These are phyloP conservation scores for Myxozyma neotropica DNA, from an alignment of 805 yeast species.

Conservation along the genomic window DNA sequence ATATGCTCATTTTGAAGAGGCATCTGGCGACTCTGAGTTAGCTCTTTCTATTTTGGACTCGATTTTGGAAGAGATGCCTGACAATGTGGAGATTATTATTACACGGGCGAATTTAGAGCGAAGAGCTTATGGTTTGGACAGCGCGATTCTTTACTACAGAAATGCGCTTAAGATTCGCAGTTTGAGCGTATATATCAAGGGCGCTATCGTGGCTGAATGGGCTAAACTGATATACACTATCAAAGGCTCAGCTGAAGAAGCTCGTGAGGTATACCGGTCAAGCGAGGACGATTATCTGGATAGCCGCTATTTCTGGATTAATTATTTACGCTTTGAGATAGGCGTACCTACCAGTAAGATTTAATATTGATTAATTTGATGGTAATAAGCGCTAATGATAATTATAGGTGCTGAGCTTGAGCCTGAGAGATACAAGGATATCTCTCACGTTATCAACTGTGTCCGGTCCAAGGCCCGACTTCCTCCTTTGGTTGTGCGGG, in stretches of 20 bases:
- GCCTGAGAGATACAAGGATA: constrained; percentile 12
- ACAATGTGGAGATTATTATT: constrained; percentile 38
- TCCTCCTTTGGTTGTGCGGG: constrained; percentile 37
- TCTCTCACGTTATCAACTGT: constrained; percentile 23
- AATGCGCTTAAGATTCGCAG: constrained; percentile 18
- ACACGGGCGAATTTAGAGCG: constrained; percentile 38
- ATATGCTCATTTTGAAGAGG: constrained; percentile 41
- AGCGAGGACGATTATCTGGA: constrained; percentile 33
- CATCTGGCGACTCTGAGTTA: constrained; percentile 35
- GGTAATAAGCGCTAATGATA: background rate
- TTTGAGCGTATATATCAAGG: constrained; percentile 24
- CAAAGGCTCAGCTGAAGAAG: constrained; percentile 35
- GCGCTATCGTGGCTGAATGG: constrained; percentile 36
- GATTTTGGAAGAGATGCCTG: constrained; percentile 39
- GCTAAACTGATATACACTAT: constrained; percentile 34
- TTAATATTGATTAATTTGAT: background rate
- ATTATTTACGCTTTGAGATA: constrained; percentile 41
- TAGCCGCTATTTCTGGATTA: constrained; percentile 40
- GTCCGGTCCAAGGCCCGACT: constrained; percentile 36
- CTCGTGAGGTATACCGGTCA: constrained; percentile 35
- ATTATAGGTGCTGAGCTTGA: constrained; percentile 10
- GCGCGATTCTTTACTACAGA: constrained; percentile 27
- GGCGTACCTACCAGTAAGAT: constrained; percentile 32
- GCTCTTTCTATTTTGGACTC: constrained; percentile 39
- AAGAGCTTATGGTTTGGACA: constrained; percentile 26